A percentile compares a stretch with the other conserved stretches of the same genome.
Evolutionary conservation across 2,329 filamentous ascomycete species (phyloP).

Genomic region (Gnomoniopsis sp.): DNA sequence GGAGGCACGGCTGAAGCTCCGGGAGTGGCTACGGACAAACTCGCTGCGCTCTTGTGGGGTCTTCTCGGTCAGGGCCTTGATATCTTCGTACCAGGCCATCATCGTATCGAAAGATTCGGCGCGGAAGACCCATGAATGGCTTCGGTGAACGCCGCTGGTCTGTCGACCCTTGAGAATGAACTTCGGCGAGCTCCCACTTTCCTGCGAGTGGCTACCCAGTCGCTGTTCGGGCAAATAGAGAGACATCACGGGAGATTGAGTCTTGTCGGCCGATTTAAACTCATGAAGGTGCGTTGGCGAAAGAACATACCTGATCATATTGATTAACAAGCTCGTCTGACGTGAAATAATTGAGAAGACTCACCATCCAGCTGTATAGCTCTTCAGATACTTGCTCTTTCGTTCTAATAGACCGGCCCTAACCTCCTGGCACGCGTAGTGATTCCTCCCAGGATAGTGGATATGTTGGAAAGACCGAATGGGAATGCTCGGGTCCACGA

Average conservation of each 20-base stretch:
- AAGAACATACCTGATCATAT: slow-evolving; percentile 74
- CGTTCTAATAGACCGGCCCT: slow-evolving; percentile 88
- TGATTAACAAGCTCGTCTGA: not conserved
- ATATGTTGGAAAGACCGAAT: slow-evolving; percentile 78
- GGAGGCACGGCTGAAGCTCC: slow-evolving; percentile 66
- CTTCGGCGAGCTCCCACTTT: slow-evolving; percentile 85
- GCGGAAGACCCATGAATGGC: slow-evolving; percentile 69
- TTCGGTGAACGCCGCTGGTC: slow-evolving; percentile 86
- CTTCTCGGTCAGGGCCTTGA: slow-evolving; percentile 84
- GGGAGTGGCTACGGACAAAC: slow-evolving; percentile 78
- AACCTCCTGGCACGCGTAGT: slow-evolving; percentile 78
- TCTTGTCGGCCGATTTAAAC: slow-evolving; percentile 97
- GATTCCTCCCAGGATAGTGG: slow-evolving; percentile 85
- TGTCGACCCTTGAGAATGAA: slow-evolving; percentile 97
- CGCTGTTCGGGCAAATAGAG: slow-evolving; percentile 93
- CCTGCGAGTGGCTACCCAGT: slow-evolving; percentile 83
- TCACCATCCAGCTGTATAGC: slow-evolving; percentile 92
- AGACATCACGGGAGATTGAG: slow-evolving; percentile 91
- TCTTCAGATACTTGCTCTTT: slow-evolving; percentile 98
- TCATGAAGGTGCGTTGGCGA: slow-evolving; percentile 97
- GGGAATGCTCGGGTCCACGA: slow-evolving; percentile 80
- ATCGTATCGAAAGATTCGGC: slow-evolving; percentile 83
- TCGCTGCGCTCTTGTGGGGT: slow-evolving; percentile 83
- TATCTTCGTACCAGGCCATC: slow-evolving; percentile 94
- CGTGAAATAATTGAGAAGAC: slow-evolving; percentile 25